phyloP scores from a whole-genome alignment of 2,329 filamentous ascomycete species.

The Arthrobotrys sinensis region DNA sequence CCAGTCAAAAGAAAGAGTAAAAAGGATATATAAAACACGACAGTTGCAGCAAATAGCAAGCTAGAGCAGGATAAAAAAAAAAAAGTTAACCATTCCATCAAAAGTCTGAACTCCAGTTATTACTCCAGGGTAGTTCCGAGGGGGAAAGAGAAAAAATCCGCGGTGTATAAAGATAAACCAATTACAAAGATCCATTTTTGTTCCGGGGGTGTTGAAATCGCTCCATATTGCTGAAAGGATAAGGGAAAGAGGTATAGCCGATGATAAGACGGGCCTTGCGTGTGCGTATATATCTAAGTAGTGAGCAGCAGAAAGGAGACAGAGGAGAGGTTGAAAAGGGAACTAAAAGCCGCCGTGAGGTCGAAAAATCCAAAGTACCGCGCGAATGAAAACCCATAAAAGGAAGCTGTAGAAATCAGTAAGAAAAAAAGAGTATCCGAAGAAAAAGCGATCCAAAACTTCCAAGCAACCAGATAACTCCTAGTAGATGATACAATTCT shows the following conservation, averaged over 20 bases:
- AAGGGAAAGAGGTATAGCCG: slow-evolving; percentile 2
- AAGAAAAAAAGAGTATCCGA: slow-evolving; percentile 5
- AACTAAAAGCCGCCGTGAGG: slow-evolving; percentile 12
- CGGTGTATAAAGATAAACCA: background rate
- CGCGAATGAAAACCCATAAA: slow-evolving; percentile 8
- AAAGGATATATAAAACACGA: slow-evolving; percentile 9
- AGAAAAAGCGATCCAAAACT: slow-evolving; percentile 2
- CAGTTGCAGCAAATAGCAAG: background rate
- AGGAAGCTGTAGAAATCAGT: slow-evolving; percentile 24
- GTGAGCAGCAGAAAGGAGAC: background rate
- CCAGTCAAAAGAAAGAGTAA: background rate
- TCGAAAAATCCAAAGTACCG: slow-evolving; percentile 19
- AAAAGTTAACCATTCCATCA: background rate
- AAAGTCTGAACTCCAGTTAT: slow-evolving; percentile 20
- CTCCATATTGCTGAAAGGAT: slow-evolving; percentile 34
- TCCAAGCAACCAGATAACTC: slow-evolving; percentile 44
- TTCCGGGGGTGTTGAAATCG: slow-evolving; percentile 12
- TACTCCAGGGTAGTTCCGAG: background rate
- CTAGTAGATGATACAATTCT: slow-evolving; percentile 41
- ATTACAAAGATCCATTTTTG: slow-evolving; percentile 5
- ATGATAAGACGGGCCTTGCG: slow-evolving; percentile 24
- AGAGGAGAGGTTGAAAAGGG: slow-evolving; percentile 28
- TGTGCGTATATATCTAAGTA: slow-evolving; percentile 44
- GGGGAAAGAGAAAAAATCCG: background rate
- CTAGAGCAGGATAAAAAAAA: background rate